Conservation (phyloP, 495 filamentous ascomycete species). For the Amorphotheca resinae region DNA sequence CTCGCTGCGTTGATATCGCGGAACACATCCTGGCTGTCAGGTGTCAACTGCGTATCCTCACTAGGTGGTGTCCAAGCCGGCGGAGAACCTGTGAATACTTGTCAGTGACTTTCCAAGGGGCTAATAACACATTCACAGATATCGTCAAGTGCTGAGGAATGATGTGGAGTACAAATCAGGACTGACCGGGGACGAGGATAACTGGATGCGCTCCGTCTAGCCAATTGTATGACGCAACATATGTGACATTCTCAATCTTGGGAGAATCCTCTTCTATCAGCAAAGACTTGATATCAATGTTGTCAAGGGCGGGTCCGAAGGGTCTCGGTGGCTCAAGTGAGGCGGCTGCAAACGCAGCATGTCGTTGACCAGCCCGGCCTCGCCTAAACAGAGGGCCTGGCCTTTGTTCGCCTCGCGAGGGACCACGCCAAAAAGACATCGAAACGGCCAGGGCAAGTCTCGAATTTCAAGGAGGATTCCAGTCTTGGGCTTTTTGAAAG, state of each 20-base stretch:
- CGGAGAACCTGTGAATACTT: constrained; percentile 41
- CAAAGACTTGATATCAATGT: too few relatives aligned
- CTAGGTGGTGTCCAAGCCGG: constrained; percentile 24
- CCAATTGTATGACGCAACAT: constrained; percentile 46
- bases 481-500: too few relatives aligned
- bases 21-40: constrained; percentile 41
- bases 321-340: not conserved
- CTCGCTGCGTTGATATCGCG: constrained; percentile 52
- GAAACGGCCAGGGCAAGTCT: not conserved
- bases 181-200: constrained; percentile 28
- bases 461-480: too few relatives aligned
- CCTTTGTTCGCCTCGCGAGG: not conserved
- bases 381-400: not conserved
- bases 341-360: not conserved
- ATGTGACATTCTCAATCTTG: constrained; percentile 23
- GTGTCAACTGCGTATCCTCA: constrained; percentile 27
- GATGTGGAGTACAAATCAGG: not conserved
- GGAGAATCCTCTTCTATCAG: too few relatives aligned
- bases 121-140: not conserved
- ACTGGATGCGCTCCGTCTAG: constrained; percentile 24
- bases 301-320: not conserved
- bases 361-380: not conserved
- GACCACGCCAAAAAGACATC: not conserved
- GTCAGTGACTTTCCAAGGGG: not conserved
- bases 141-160: not conserved